Base-by-base conservation (phyloP, 2,329 filamentous ascomycete species). In the Fusarium brachygibbosum region DNA sequence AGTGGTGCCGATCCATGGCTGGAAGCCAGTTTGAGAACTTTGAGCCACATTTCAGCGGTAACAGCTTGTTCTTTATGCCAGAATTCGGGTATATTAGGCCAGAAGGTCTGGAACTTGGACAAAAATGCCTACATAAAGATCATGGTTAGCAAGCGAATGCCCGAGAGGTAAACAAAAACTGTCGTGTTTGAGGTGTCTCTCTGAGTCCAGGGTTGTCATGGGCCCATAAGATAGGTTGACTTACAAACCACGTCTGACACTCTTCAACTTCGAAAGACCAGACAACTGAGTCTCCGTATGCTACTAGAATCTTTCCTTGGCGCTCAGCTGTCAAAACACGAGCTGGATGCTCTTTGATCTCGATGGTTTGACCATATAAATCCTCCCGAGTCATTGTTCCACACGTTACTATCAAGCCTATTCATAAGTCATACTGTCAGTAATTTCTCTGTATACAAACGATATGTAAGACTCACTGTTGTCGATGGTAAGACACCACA, bases 401-500 rank as follows among this genome's bases (percentile, higher is more conserved):
- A 49, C 81, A 85, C 2, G 83, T 84, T 6, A 84, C 75, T 6
- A 84, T 74, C 4, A 83, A 69, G 10, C 69, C 77, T 76, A 68
- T 69, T 69, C 7, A 35, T 6, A 16, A 12, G 35, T 29, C 10
- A 32, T 17, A 29, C 42, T 13, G 16, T 63, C 34, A 63, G 58
- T 45, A 21, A 14, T 17, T 17, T 7, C 11, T 35, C 10, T 23
- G 23, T 10, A 12, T 9, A 49, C 23, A 14, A 45, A 23, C 11
- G 14, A 8, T 14, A 5, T 6, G 12, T 9, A 17, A 17, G 3
- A 59, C 79, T 69, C 72, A 84, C 82, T 78, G 44, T 83, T 80
- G 40, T 81, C 80, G 2, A 86, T 62, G 9, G 84, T 74, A 7
- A 86, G 66, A 62, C 79, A 82, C 84, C 84, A 86, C 12, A 84